Base-by-base conservation (phyloP, 129 eudicot species). In the Solidago caesia region DNA sequence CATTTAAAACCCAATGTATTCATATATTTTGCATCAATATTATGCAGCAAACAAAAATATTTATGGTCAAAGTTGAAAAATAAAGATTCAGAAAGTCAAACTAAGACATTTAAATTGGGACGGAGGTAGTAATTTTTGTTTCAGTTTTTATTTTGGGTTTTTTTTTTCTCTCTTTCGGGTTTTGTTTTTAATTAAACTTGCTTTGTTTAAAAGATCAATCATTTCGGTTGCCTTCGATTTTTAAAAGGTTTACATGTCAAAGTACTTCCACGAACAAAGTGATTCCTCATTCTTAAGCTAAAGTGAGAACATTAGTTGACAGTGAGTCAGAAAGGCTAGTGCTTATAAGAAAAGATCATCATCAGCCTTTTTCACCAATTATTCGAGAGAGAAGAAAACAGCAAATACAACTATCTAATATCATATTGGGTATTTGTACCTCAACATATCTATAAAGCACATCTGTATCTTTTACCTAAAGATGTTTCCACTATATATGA, bases 231-330 rank as follows among this genome's bases (percentile, higher is more conserved):
- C 27, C 61, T 56, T 6, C 27, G 7, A 16, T 47, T 47, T 67
- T 27, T 33, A 10, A 16, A 25, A 25, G 73, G 42, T 68, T 46
- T 46, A 11, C 16, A 10, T 47, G 59, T 15, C 2, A 8, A 46
- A 48, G 58, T 68, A 58, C 59, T 67, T 26, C 27, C 26, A 56
- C 26, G n/a, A 26, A 67, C n/a, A 45, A 45, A 67, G 72, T 67
- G 42, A 45, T 45, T 67, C 62, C 44, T 69, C 47, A 69, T 29
- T 33, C 57, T 45, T 16, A 21, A 67, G 14, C 62, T 48, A 68
- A 48, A 68, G 61, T 8, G 25, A 49, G 55, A 67, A 21, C 26
- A 47, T 11, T 27, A 16, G 21, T 43, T 61, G 67, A 63, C 16
- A 63, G 5, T 12, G 6, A 63, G 42, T 39, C 68, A 33, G 68